Conservation (phyloP, 257 asterid genomes). For the Nicotiana undulata region DNA sequence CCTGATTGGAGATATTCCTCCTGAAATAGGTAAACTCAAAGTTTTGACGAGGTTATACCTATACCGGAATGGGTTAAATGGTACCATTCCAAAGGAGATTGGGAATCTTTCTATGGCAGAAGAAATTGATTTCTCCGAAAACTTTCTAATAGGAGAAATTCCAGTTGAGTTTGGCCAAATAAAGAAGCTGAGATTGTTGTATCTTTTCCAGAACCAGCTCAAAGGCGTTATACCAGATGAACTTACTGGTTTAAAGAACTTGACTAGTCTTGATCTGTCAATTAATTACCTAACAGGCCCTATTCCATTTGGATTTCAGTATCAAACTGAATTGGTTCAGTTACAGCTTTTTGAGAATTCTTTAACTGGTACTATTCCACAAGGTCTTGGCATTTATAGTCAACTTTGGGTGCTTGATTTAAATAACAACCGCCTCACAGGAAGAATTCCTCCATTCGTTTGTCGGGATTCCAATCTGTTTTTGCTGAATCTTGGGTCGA, state of each 20-base stretch:
- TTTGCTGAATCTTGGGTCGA: slow-evolving; percentile 68
- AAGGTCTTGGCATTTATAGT: slow-evolving; percentile 55
- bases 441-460: slow-evolving; percentile 63
- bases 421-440: slow-evolving; percentile 55
- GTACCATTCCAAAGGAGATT: slow-evolving; percentile 72
- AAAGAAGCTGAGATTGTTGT: slow-evolving; percentile 40
- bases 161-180: slow-evolving; percentile 53
- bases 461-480: slow-evolving; percentile 53
- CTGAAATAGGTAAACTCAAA: slow-evolving; percentile 50
- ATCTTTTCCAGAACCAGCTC: slow-evolving; percentile 67
- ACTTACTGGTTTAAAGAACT: slow-evolving; percentile 51
- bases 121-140: slow-evolving; percentile 85
- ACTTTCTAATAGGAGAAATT: slow-evolving; percentile 59
- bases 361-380: slow-evolving; percentile 69
- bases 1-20: slow-evolving; percentile 70
- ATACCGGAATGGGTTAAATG: slow-evolving; percentile 68
- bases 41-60: slow-evolving; percentile 40
- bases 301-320: slow-evolving; percentile 73
- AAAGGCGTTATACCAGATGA: slow-evolving; percentile 71
- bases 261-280: slow-evolving; percentile 69
- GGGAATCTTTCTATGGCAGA: slow-evolving; percentile 56
- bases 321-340: slow-evolving; percentile 46
- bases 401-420: slow-evolving; percentile 84
- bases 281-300: slow-evolving; percentile 73
- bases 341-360: slow-evolving; percentile 68